A percentile compares a stretch with the other conserved stretches of the same genome.
phyloP scores from a whole-genome alignment of 768 basidiomycete species.

The Porpolomopsis calyptriformis region DNA sequence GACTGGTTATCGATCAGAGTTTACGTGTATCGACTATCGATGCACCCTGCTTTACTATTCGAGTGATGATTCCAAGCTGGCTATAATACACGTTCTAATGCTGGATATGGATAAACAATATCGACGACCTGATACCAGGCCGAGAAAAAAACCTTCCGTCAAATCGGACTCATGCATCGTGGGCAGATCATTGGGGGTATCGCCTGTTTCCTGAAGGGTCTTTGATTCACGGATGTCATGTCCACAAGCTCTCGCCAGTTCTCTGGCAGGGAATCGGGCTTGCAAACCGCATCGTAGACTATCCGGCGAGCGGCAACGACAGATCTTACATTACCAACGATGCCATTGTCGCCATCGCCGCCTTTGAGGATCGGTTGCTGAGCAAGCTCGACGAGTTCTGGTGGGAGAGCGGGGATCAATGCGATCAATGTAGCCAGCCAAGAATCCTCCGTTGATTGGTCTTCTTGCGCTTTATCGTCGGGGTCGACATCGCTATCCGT shows the following conservation, averaged over 20 bases:
- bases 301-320: slow-evolving; percentile 38
- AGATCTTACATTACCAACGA: slow-evolving; percentile 40
- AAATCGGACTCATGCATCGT: slow-evolving; percentile 34
- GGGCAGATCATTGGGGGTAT: slow-evolving; percentile 24
- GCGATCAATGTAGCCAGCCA: neutral
- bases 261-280: slow-evolving; percentile 22
- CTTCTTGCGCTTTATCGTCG: slow-evolving; percentile 1
- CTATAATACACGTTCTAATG: no score
- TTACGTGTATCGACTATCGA: no score
- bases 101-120: no score
- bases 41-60: no score
- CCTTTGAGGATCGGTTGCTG: slow-evolving; percentile 47
- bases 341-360: slow-evolving; percentile 26
- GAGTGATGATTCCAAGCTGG: no score
- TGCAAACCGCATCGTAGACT: slow-evolving; percentile 30
- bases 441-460: neutral
- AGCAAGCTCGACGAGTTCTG: slow-evolving; percentile 31
- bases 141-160: no score
- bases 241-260: slow-evolving; percentile 30
- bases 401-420: slow-evolving; percentile 3
- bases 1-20: no score
- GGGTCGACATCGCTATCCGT: neutral
- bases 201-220: neutral
- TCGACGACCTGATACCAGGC: no score
- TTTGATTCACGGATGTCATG: neutral